Evolutionary conservation across 345 rosid species (phyloP).

Genomic region (Rhodomyrtus tomentosa): DNA sequence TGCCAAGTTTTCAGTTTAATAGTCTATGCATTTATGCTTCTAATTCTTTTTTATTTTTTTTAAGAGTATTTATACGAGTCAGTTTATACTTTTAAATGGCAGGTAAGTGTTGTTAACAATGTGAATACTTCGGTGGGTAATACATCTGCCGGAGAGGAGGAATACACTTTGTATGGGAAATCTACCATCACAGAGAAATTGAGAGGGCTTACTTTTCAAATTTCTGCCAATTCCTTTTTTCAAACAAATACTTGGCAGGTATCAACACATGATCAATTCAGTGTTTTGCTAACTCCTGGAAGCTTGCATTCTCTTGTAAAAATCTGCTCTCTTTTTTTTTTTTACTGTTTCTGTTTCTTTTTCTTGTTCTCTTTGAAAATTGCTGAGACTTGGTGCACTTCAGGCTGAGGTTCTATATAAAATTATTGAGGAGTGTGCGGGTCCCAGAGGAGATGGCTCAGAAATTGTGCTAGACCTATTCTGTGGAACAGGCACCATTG

Average conservation of each 20-base stretch:
- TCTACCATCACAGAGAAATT: slow-evolving; percentile 59
- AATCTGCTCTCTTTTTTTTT: background rate
- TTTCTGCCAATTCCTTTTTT: slow-evolving; percentile 95
- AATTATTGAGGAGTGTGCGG: slow-evolving; percentile 76
- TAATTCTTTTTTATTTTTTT: background rate
- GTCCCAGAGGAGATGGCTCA: slow-evolving; percentile 80
- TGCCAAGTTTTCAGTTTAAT: background rate
- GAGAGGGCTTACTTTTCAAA: slow-evolving; percentile 78
- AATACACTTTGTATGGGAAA: slow-evolving; percentile 70
- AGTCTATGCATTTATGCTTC: background rate
- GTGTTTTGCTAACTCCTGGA: background rate
- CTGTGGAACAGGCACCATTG: slow-evolving; percentile 95
- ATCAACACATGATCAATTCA: background rate
- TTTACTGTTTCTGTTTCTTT: no score
- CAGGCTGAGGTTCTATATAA: slow-evolving; percentile 92
- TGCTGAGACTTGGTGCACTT: slow-evolving; percentile 2
- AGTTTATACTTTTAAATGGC: slow-evolving; percentile 1
- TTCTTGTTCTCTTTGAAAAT: background rate
- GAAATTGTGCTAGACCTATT: slow-evolving; percentile 89
- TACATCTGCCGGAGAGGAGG: slow-evolving; percentile 88
- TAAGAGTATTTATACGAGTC: background rate
- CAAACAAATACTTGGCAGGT: slow-evolving; percentile 94
- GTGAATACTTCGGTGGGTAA: slow-evolving; percentile 85
- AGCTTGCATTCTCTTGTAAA: background rate
- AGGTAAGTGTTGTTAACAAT: slow-evolving; percentile 88